These are phyloP conservation scores for Heteromeles arbutifolia DNA, from an alignment of 306 rosid genomes.

Conservation along the genomic window DNA sequence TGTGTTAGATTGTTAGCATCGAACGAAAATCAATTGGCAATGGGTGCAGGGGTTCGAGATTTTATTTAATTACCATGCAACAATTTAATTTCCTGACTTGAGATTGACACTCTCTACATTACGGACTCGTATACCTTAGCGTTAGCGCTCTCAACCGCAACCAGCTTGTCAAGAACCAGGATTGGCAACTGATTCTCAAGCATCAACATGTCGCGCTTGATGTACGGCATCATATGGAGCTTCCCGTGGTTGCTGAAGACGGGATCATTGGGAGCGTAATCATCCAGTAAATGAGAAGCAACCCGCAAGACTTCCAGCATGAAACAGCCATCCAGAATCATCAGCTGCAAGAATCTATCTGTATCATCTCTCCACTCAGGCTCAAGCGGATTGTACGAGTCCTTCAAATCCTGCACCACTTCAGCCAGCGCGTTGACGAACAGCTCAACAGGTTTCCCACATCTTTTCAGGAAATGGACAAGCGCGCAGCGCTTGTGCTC, in stretches of 20 bases:
- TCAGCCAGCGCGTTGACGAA: conserved; percentile 1
- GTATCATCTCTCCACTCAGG: conserved; percentile 11
- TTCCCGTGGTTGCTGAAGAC: conserved; percentile 42
- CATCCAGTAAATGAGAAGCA: neutral
- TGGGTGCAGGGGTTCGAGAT: neutral
- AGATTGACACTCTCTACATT: neutral
- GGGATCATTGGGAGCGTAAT: conserved; percentile 40
- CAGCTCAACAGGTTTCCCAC: conserved; percentile 9
- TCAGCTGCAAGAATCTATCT: conserved; percentile 20
- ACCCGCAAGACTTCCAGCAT: conserved; percentile 26
- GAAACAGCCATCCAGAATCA: conserved; percentile 60
- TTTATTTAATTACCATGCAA: no score
- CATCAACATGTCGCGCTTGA: conserved; percentile 52
- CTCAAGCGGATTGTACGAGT: conserved; percentile 34
- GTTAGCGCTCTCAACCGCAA: conserved; percentile 11
- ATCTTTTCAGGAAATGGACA: conserved; percentile 23
- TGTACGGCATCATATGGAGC: conserved; percentile 14
- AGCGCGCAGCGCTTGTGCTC: conserved; percentile 43
- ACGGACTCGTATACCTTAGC: neutral
- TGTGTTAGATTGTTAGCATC: neutral
- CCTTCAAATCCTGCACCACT: conserved; percentile 26
- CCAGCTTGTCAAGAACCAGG: conserved; percentile 25
- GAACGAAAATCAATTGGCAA: neutral
- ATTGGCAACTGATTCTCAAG: conserved; percentile 61
- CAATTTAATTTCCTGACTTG: neutral